Evolutionary conservation across 2,329 filamentous ascomycete species (phyloP).

Genomic region (Exophiala phaeomuriformis): DNA sequence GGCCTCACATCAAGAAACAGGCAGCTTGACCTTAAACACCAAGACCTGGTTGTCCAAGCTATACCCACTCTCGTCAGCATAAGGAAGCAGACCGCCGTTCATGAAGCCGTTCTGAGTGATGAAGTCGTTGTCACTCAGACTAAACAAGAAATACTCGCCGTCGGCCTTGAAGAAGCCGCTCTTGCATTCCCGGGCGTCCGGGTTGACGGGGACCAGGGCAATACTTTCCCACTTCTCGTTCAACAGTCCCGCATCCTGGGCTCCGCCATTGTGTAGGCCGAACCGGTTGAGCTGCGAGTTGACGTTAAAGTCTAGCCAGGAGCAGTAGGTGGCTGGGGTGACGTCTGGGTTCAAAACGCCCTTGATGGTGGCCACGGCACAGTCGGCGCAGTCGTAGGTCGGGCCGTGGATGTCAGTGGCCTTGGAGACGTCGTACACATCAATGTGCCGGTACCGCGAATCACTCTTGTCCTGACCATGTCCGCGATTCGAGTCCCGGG

Average conservation of each 20-base stretch:
- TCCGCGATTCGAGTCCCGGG: slow-evolving; percentile 56
- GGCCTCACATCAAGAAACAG: background rate
- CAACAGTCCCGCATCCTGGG: slow-evolving; percentile 50
- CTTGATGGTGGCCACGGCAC: slow-evolving; percentile 42
- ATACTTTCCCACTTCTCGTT: slow-evolving; percentile 75
- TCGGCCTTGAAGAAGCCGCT: slow-evolving; percentile 30
- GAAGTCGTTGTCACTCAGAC: slow-evolving; percentile 66
- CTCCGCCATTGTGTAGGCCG: slow-evolving; percentile 60
- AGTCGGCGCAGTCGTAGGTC: slow-evolving; percentile 34
- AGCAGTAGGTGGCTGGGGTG: slow-evolving; percentile 54
- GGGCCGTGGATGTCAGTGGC: slow-evolving; percentile 55
- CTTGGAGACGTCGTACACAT: slow-evolving; percentile 57
- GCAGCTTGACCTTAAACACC: slow-evolving; percentile 49
- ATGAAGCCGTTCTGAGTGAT: slow-evolving; percentile 61
- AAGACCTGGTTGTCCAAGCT: slow-evolving; percentile 56
- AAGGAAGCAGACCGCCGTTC: slow-evolving; percentile 51
- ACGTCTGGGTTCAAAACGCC: slow-evolving; percentile 51
- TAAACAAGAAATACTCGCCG: slow-evolving; percentile 61
- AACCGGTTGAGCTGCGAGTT: slow-evolving; percentile 59
- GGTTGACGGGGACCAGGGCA: slow-evolving; percentile 53
- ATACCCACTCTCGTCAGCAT: slow-evolving; percentile 51
- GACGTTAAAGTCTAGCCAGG: slow-evolving; percentile 62
- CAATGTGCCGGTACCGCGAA: slow-evolving; percentile 60
- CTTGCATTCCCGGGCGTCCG: slow-evolving; percentile 24
- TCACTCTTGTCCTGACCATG: slow-evolving; percentile 47